Base-by-base conservation (phyloP, 2,329 filamentous ascomycete genomes). In the Trichoderma lentiforme region DNA sequence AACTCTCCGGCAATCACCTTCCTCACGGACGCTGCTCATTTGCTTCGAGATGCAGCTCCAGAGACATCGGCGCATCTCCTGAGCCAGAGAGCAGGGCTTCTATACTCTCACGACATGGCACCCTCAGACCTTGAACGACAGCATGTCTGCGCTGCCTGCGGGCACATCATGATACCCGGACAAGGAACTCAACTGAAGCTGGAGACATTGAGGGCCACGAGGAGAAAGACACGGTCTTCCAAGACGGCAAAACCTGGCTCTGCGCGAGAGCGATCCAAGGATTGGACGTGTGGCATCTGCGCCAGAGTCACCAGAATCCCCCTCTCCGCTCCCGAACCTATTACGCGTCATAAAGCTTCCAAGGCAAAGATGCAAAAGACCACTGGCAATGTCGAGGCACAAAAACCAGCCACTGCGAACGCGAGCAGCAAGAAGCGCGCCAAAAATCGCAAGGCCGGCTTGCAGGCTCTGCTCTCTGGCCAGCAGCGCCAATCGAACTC, bases 341-440 rank as follows among this genome's bases (percentile, higher is more conserved):
- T 76, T 7, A 69, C 73, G 9, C 78, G 80, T 71, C 76, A 73
- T 28, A 69, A 56, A 53, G 12, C 26, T 6, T 32, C 58, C 26
- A 67, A 73, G n/a, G 18, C 51, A 21, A 61, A 34, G 34, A 53
- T 30, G 18, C 67, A 73, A 47, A 43, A 57, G 15, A 12, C 43
- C 15, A 6, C 63, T 6, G 24, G 12, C 14, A 43, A 14, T 15
- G 24, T 18, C 15, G 63, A 68, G 47, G 24, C 68, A n/a, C 61
- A 73, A 12, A 76, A 76, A 77, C 76, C 79, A 73, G 76, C 72
- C 18, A 83, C 84, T 2, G 81, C 85, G 39, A 90, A 88, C 77
- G 85, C 87, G 8, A 88, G 81, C 80, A 91, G 88, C 81, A 91
- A 89, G 81, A 91, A 91, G 81, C 84, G 89, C 64, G 88, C 90